phyloP scores from a whole-genome alignment of 139 green algal genomes.

The Volvox africanus region DNA sequence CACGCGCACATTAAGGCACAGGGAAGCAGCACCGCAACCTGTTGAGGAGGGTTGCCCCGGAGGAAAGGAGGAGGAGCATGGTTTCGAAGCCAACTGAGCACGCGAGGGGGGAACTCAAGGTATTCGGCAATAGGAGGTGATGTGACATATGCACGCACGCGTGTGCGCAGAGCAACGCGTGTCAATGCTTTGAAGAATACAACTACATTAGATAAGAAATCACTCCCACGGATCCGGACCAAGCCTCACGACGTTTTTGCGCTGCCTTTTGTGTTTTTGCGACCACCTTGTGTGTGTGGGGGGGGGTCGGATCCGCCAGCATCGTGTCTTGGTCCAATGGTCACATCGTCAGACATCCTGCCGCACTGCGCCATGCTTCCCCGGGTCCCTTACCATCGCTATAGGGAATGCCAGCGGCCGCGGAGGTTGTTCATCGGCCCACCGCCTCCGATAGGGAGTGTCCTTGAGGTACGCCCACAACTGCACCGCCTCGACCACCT shows the following conservation, averaged over 20 bases:
- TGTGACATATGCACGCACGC: too few species aligned
- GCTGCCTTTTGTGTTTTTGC: neutral
- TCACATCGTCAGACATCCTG: neutral
- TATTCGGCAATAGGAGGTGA: too few species aligned
- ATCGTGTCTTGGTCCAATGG: too few species aligned
- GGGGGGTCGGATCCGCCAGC: too few species aligned
- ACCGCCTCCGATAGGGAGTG: neutral
- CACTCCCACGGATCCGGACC: too few species aligned
- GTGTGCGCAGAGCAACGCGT: too few species aligned
- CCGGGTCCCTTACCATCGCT: neutral
- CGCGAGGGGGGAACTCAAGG: neutral
- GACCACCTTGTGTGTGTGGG: too few species aligned
- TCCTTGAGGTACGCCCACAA: conserved; percentile 7
- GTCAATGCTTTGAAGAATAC: too few species aligned
- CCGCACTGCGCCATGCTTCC: neutral
- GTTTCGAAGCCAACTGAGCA: too few species aligned
- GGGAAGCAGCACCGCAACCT: conserved; percentile 59
- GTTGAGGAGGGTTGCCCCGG: too few species aligned
- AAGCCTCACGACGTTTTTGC: neutral
- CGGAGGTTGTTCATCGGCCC: conserved; percentile 1
- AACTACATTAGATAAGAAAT: too few species aligned
- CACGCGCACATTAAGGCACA: conserved; percentile 52
- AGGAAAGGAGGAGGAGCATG: too few species aligned
- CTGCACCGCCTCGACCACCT: conserved; percentile 22
- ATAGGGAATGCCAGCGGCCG: conserved; percentile 30